Evolutionary conservation across 805 yeast species (phyloP), one percentile per base, ranked within the genome.

Genomic region (Suhomyces emberorum): DNA sequence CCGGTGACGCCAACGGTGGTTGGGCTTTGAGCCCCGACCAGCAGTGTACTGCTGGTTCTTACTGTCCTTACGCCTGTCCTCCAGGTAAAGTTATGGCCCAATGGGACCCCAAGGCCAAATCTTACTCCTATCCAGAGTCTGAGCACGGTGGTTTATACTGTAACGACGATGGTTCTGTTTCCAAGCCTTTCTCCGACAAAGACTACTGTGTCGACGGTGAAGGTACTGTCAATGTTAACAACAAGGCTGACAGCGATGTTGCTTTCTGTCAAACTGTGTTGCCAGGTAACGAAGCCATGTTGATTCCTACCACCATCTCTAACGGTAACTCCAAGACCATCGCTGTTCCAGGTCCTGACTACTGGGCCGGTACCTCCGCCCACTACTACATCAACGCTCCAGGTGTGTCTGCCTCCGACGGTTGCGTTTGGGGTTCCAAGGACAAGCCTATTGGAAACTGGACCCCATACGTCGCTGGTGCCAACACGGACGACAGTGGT

Each of bases 231-330:
- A 49, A 59, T 21, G 84, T 76, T 65, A 52, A 68, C 38, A 86
- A 86, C 67, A 49, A 57, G 8, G 79, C 83, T 12, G 70, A 70
- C 28, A 42, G 63, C 4, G 66, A 74, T 40, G 88, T 87, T 46
- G 89, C 96, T 6, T 79, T 88, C 61, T 88, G 96, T 60, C 96
- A 88, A 65, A 88, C 96, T 7, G 95, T 88, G 5, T 70, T 88
- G 39, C 96, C 96, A 16, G 96, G 96, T 48, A 85, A 87, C 60
- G 96, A 88, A 66, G 95, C 88, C 49, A 88, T 88, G 96, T 70
- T 87, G 57, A 87, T 88, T 47, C 96, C 96, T 42, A 87, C 95
- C 15, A 57, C 71, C 36, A 78, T 82, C 39, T 71, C 64, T n/a
- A 61, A 70, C 10, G 73, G 77, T 7, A 51, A 63, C 7, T 42